A percentile compares a stretch with the other conserved stretches of the same genome.
Evolutionary conservation across 2,329 filamentous ascomycete species (phyloP).

Genomic region (Aspergillus fructus): DNA sequence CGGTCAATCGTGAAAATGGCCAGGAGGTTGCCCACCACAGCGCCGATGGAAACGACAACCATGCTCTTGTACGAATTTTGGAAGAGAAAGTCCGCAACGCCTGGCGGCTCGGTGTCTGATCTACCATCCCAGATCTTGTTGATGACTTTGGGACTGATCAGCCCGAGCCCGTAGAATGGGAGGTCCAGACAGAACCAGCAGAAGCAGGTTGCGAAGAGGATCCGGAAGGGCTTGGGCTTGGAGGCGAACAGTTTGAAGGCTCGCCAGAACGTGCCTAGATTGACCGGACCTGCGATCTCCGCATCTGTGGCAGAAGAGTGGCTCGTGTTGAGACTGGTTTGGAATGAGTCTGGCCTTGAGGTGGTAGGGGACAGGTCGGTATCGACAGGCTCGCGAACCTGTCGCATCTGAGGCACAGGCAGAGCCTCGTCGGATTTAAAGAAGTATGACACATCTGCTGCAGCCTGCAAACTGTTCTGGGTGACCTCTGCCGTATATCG

Average conservation of each 20-base stretch:
- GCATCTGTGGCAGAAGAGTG: neutral
- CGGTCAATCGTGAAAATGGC: conserved; percentile 32
- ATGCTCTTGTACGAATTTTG: conserved; percentile 25
- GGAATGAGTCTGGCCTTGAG: neutral
- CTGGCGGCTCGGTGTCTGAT: conserved; percentile 22
- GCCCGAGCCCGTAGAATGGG: conserved; percentile 52
- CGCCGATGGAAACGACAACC: conserved; percentile 32
- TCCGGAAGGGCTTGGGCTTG: conserved; percentile 25
- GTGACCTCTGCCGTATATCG: conserved; percentile 61
- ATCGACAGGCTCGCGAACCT: neutral
- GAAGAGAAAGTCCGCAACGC: conserved; percentile 23
- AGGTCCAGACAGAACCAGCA: conserved; percentile 54
- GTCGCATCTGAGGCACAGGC: conserved; percentile 2
- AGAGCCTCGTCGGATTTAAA: neutral
- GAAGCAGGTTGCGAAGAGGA: conserved; percentile 39
- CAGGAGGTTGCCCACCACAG: conserved; percentile 33
- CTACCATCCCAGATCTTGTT: conserved; percentile 23
- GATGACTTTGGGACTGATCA: conserved; percentile 32
- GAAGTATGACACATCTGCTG: conserved; percentile 16
- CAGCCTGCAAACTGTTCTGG: conserved; percentile 16
- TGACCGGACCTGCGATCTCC: neutral
- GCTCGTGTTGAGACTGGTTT: neutral
- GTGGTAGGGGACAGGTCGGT: conserved; percentile 2
- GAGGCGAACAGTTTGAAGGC: conserved; percentile 28
- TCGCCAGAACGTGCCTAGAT: conserved; percentile 3